phyloP scores from a whole-genome alignment of 768 basidiomycete species.

The Cantharellus cinnabarinus region DNA sequence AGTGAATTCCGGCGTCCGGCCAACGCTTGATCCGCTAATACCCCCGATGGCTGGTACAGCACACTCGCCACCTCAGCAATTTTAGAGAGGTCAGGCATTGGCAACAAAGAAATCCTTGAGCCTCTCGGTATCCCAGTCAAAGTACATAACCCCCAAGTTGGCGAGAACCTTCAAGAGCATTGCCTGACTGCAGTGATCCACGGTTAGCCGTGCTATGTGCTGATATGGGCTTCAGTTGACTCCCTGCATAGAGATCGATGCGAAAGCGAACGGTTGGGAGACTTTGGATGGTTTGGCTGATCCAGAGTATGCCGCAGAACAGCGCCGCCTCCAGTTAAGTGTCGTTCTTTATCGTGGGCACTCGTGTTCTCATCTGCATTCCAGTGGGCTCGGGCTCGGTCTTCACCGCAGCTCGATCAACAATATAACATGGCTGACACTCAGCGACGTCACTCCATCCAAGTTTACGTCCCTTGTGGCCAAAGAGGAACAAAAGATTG shows the following conservation, averaged over 20 bases:
- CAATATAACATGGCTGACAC: neutral
- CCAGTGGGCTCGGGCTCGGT: neutral
- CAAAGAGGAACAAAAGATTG: neutral
- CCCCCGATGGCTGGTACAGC: slow-evolving; percentile 7
- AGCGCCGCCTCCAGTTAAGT: neutral
- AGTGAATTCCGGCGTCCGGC: slow-evolving; percentile 9
- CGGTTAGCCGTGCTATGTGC: neutral
- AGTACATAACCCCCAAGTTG: slow-evolving; percentile 52
- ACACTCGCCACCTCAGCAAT: slow-evolving; percentile 29
- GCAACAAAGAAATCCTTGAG: slow-evolving; percentile 28
- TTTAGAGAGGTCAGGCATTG: slow-evolving; percentile 50
- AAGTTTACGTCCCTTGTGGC: neutral
- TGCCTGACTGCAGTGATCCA: neutral
- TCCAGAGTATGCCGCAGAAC: neutral
- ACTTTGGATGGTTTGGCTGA: slow-evolving; percentile 1
- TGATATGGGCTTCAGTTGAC: neutral
- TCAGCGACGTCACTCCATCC: neutral
- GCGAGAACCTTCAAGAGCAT: slow-evolving; percentile 20
- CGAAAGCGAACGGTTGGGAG: neutral
- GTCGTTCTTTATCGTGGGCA: neutral
- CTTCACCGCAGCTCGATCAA: neutral
- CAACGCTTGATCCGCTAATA: slow-evolving; percentile 15
- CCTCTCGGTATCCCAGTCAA: slow-evolving; percentile 27
- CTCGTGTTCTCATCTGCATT: neutral
- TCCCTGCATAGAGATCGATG: neutral